Conservation (phyloP, 768 basidiomycete genomes). For the Tylopilus felleus region DNA sequence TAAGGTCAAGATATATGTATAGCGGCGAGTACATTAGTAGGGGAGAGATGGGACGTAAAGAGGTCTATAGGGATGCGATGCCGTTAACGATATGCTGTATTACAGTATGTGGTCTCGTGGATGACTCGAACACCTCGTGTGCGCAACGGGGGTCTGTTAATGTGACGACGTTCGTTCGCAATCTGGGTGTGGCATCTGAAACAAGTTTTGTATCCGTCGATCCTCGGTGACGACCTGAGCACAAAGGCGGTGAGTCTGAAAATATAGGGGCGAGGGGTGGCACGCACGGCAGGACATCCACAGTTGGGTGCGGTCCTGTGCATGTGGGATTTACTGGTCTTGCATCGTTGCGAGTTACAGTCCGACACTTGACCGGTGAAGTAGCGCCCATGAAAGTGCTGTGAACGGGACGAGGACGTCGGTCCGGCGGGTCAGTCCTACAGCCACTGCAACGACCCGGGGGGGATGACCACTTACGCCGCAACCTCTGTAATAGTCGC, state of each 20-base stretch:
- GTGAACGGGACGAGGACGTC: background rate
- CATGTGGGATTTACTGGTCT: slow-evolving; percentile 34
- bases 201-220: slow-evolving; percentile 36
- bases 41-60: slow-evolving; percentile 6
- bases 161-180: slow-evolving; percentile 22
- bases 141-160: slow-evolving; percentile 5
- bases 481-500: slow-evolving; percentile 37
- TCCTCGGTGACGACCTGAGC: slow-evolving; percentile 36
- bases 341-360: slow-evolving; percentile 31
- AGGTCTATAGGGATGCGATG: slow-evolving; percentile 13
- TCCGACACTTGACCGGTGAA: slow-evolving; percentile 33
- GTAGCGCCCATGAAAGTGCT: slow-evolving; percentile 40
- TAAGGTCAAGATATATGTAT: slow-evolving; percentile 2
- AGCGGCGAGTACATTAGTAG: slow-evolving; percentile 15
- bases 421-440: slow-evolving; percentile 4
- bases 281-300: slow-evolving; percentile 28
- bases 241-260: background rate
- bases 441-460: background rate
- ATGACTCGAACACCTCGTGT: slow-evolving; percentile 1
- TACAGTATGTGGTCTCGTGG: background rate
- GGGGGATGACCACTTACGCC: slow-evolving; percentile 23
- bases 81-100: background rate
- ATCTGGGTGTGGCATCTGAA: slow-evolving; percentile 34
- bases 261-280: slow-evolving; percentile 12
- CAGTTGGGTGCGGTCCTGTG: slow-evolving; percentile 36